Percentiles rank a stretch among this genome's conserved stretches.
Evolutionary conservation across 495 filamentous ascomycete species (phyloP).

Genomic region (Bacidia gigantensis): DNA sequence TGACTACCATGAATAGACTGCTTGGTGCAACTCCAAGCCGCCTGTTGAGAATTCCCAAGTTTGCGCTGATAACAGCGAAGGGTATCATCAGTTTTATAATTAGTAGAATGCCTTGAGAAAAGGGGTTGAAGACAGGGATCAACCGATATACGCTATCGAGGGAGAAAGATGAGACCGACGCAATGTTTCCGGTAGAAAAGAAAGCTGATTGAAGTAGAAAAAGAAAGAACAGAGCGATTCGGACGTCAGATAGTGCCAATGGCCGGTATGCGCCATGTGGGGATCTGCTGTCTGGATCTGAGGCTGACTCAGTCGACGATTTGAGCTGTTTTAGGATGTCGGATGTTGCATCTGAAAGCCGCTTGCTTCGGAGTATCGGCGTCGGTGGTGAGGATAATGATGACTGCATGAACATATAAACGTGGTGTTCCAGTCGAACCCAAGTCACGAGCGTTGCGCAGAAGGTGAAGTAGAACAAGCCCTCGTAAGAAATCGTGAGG

Average conservation of each 20-base stretch:
- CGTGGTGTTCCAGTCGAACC: constrained; percentile 77
- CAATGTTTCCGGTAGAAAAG: constrained; percentile 95
- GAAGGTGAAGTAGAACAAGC: constrained; percentile 89
- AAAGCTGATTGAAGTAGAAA: constrained; percentile 89
- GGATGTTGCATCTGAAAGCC: constrained; percentile 16
- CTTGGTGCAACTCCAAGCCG: constrained; percentile 65
- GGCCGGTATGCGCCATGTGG: constrained; percentile 46
- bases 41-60: constrained; percentile 86
- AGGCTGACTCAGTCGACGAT: constrained; percentile 16
- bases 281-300: constrained; percentile 19
- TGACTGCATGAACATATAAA: constrained; percentile 38
- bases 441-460: constrained; percentile 71
- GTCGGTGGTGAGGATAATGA: background rate
- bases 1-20: constrained; percentile 87
- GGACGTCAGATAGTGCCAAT: constrained; percentile 65
- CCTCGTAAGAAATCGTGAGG: constrained; percentile 95
- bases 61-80: constrained; percentile 84
- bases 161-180: constrained; percentile 87
- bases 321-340: constrained; percentile 16
- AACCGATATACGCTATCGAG: constrained; percentile 82
- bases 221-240: constrained; percentile 87
- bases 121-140: constrained; percentile 89
- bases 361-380: constrained; percentile 16
- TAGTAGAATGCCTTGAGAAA: constrained; percentile 77
- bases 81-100: constrained; percentile 86